Base-by-base conservation (phyloP, 2,329 filamentous ascomycete genomes). In the Colletotrichum lindemuthianum region DNA sequence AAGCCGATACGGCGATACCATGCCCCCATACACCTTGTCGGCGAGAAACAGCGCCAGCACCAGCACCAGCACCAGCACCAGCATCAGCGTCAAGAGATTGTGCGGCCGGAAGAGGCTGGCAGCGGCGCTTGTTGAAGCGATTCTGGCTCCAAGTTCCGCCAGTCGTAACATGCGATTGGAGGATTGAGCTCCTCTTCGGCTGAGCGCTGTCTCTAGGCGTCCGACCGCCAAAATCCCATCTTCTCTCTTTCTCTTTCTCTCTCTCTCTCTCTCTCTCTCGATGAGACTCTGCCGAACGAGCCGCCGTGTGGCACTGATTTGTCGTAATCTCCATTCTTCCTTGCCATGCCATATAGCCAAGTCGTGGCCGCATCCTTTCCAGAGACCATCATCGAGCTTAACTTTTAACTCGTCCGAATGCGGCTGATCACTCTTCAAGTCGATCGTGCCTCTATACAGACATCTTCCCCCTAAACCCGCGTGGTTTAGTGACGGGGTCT, bases 401-500 rank as follows among this genome's bases (percentile, higher is more conserved):
- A 61, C 61, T 61, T 43, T 39, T 36, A 57, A 39, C 39, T 55
- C 57, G 61, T 61, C 59, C 47, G 57, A 56, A 45, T 65, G 57
- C 51, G 55, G 56, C 41, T 56, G 48, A 50, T 45, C 40, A 16
- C 24, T 56, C 24, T 24, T 4, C 43, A 40, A 43, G 40, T 41
- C 61, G 50, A 51, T 61, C 51, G 33, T 65, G 9, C 57, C 41
- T 39, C 58, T 56, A 56, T 51, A 61, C 61, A 65, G 55, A 60
- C 57, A 48, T 61, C 61, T 56, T 34, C 39, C 51, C 57, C 61
- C 61, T 65, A 56, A 58, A 58, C 55, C 63, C 66, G 63, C 58
- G 58, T 63, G 66, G 66, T 55, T 63, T 61, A 55, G 63, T 63
- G 61, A 63, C 63, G 66, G 66, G 59, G 66, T 66, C 66, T 59